Conservation (phyloP, 2,329 filamentous ascomycete genomes). For the Fonsecaea erecta region DNA sequence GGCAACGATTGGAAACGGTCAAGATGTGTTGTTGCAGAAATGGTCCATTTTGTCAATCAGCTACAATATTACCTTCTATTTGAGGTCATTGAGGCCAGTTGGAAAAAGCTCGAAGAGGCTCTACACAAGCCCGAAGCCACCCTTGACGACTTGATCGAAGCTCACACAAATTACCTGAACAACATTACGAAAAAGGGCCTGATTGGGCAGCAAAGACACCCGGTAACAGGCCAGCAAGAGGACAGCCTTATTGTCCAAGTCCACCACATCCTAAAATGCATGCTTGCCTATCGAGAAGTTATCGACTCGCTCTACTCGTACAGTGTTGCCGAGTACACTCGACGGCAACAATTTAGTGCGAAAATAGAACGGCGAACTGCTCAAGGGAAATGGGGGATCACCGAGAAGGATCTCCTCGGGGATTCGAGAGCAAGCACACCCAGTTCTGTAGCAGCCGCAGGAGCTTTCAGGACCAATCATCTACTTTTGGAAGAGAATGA, state of each 20-base stretch:
- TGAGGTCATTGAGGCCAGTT: constrained; percentile 95
- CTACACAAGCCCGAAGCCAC: constrained; percentile 86
- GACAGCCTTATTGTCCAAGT: constrained; percentile 88
- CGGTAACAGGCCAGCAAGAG: constrained; percentile 59
- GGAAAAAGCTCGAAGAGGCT: constrained; percentile 84
- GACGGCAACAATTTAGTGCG: constrained; percentile 81
- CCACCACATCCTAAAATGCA: constrained; percentile 87
- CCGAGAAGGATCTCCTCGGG: constrained; percentile 57
- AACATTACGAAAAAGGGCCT: constrained; percentile 96
- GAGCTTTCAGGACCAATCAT: constrained; percentile 15
- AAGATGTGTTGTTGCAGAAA: constrained; percentile 86
- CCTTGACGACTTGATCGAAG: constrained; percentile 90
- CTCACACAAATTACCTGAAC: constrained; percentile 87
- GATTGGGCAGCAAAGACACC: constrained; percentile 68
- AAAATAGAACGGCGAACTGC: constrained; percentile 69
- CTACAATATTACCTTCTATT: constrained; percentile 98
- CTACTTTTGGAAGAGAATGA: constrained; percentile 31
- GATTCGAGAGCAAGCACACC: constrained; percentile 39
- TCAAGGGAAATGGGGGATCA: constrained; percentile 67
- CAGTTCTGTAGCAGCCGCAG: constrained; percentile 19
- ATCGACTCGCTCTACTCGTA: constrained; percentile 95
- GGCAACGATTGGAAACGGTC: constrained; percentile 86
- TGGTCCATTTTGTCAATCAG: constrained; percentile 98
- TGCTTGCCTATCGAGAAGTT: constrained; percentile 90
- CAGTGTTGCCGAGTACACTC: constrained; percentile 91